Conservation (phyloP, 192 early-diverging fungal genomes). For the Entomortierella parvispora region DNA sequence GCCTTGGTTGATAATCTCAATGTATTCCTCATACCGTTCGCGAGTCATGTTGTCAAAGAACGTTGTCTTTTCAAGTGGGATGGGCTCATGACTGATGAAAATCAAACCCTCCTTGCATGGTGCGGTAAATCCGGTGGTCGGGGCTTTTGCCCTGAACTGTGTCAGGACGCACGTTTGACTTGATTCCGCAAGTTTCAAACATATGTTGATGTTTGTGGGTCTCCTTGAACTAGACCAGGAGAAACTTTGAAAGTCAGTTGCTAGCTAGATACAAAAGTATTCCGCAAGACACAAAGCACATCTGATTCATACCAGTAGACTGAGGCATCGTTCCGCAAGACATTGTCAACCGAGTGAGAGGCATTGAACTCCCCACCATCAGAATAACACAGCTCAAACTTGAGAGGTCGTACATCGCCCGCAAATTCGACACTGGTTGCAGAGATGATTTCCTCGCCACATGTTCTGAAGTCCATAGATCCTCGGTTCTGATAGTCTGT, state of each 20-base stretch:
- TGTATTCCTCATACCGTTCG: conserved; percentile 29
- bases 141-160: conserved; percentile 57
- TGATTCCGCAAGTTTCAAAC: conserved; percentile 33
- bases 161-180: conserved; percentile 54
- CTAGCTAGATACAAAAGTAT: neutral
- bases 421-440: neutral
- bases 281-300: neutral
- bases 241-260: neutral
- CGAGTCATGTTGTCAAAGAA: conserved; percentile 49
- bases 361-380: conserved; percentile 52
- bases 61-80: conserved; percentile 49
- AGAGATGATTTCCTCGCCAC: conserved; percentile 14
- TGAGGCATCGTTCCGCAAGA: conserved; percentile 54
- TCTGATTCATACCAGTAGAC: conserved; percentile 56
- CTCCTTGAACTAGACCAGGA: conserved; percentile 31
- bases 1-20: conserved; percentile 11
- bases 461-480: neutral
- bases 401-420: conserved; percentile 43
- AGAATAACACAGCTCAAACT: conserved; percentile 44
- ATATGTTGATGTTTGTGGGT: conserved; percentile 54
- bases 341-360: conserved; percentile 55
- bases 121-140: conserved; percentile 62
- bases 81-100: conserved; percentile 62
- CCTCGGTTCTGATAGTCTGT: neutral
- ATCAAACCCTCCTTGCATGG: conserved; percentile 67